Base-by-base conservation (phyloP, 2,329 filamentous ascomycete species). In the Ustulina deusta region DNA sequence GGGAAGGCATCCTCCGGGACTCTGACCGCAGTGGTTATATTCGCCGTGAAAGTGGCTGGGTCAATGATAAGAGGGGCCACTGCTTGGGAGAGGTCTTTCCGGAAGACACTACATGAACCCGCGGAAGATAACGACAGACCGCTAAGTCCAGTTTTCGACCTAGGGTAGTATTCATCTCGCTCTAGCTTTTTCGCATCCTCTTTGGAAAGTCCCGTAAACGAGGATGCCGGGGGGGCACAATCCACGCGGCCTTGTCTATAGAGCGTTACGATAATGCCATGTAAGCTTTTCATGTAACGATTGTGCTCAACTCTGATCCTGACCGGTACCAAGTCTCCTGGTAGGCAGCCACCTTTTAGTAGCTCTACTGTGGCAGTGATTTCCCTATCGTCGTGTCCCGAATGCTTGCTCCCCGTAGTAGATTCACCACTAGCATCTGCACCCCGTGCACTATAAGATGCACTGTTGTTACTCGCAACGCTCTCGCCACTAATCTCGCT, bases 241-340 rank as follows among this genome's bases (percentile, higher is more conserved):
- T 99, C 95, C 52, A 98, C 95, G 67, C 93, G 90, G 27, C 94
- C 94, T 79, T 97, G 93, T 51, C 96, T 89, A 78, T 97, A 97
- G 9, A 99, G 83, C 1, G 96, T 98, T 52, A 97, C 89, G 68
- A 98, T 96, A 55, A 98, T 91, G 7, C 96, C 95, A 73, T 95
- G 92, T 81, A 97, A 86, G 77, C 94, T 98, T 81, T 95, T 93
- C 75, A 98, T 89, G 65, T 90, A 87, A 79, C 97, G 97, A 67
- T 91, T 95, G 78, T 98, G 96, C 71, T 93, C 91, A 67, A 99
- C 90, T 0, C 87, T 89, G 60, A 98, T 90, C 74, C 89, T 91
- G 61, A 98, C 86, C 0, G 93, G 90, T 49, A 98, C 84, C 27
- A 87, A 88, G 74, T 98, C 96, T 17, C 96, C 96, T 0, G 94